Evolutionary conservation across 1,284 basidiomycete species (phyloP).

Genomic region (Marasmius sp.): DNA sequence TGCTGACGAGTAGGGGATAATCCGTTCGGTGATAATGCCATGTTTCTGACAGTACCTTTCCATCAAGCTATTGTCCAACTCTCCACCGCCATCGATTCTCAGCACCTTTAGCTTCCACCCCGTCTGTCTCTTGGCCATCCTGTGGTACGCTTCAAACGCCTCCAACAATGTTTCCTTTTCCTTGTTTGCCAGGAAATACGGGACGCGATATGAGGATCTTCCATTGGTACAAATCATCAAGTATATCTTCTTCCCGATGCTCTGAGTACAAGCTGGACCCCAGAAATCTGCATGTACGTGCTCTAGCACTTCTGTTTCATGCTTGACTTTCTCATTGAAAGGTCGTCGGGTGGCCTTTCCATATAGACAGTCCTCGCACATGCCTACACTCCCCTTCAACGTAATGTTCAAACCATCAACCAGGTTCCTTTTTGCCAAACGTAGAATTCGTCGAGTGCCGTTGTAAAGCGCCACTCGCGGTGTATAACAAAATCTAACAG

Average conservation of each 20-base stretch:
- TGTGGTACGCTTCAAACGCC: not conserved
- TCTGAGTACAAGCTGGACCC: slow-evolving; percentile 7
- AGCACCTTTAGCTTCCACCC: slow-evolving; percentile 16
- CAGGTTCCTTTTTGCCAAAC: not conserved
- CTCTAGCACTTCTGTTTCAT: slow-evolving; percentile 14
- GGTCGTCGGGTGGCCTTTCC: slow-evolving; percentile 18
- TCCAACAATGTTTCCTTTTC: not conserved
- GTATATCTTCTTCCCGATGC: slow-evolving; percentile 11
- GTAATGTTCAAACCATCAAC: slow-evolving; percentile 6
- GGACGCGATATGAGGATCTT: not conserved
- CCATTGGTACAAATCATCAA: slow-evolving; percentile 14
- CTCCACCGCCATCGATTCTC: slow-evolving; percentile 17
- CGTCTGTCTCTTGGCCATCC: not conserved
- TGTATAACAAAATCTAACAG: too few species aligned
- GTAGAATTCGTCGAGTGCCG: not conserved
- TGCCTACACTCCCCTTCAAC: not conserved
- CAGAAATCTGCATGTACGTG: slow-evolving; percentile 17
- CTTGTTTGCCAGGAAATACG: too few species aligned
- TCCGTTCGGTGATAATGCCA: slow-evolving; percentile 5
- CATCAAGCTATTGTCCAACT: not conserved
- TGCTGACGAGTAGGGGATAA: slow-evolving; percentile 11
- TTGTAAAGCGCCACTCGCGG: slow-evolving; percentile 7
- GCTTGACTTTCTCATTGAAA: slow-evolving; percentile 14
- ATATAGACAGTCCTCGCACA: too few species aligned
- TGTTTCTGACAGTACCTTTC: not conserved